Conservation (phyloP, 148 eudicot species). For the Heliamphora exappendiculata region DNA sequence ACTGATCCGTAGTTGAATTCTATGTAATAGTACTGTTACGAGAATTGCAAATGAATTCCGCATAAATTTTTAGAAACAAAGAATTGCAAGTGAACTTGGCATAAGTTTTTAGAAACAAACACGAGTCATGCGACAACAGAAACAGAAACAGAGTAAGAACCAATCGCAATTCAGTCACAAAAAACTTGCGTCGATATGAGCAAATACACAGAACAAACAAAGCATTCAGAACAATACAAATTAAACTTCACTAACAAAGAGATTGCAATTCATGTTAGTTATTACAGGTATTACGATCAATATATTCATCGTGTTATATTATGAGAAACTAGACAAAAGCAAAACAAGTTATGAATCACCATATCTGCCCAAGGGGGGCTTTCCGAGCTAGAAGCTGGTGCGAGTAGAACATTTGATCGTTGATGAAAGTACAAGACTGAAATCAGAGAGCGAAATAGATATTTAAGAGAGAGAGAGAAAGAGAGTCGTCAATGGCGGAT, state of each 20-base stretch:
- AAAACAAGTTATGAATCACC: constrained; percentile 28
- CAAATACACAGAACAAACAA: neutral
- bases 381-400: constrained; percentile 13
- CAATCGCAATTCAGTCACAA: neutral
- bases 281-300: neutral
- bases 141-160: neutral
- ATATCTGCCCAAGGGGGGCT: constrained; percentile 80
- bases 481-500: neutral
- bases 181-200: too few species aligned
- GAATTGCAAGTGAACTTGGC: neutral
- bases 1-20: too few species aligned
- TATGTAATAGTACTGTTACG: too few species aligned
- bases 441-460: neutral
- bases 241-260: too few species aligned
- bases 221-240: neutral
- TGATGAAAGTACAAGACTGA: neutral
- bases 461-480: neutral
- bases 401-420: constrained; percentile 1
- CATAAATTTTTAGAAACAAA: too few species aligned
- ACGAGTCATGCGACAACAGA: neutral
- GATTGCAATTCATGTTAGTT: neutral
- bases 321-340: neutral
- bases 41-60: too few species aligned
- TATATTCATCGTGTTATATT: too few species aligned
- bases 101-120: neutral